Evolutionary conservation across 768 basidiomycete genomes (phyloP).

Genomic region (Lactarius sanguifluus): DNA sequence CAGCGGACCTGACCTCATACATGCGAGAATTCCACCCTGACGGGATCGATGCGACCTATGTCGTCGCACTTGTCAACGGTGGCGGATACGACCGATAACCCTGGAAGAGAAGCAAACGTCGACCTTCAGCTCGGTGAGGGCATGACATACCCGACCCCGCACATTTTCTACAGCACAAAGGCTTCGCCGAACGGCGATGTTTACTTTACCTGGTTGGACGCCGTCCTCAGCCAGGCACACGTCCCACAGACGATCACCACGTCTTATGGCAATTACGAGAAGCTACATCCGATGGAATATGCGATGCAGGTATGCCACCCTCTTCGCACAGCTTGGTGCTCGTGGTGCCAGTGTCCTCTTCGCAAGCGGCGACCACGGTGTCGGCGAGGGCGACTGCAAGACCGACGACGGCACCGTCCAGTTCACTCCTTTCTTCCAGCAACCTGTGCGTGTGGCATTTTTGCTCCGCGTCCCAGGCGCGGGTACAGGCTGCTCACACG

Average conservation of each 20-base stretch:
- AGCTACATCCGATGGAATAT: neutral
- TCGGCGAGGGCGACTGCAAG: neutral
- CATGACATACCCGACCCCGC: neutral
- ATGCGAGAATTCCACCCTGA: neutral
- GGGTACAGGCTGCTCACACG: neutral
- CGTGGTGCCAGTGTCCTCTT: neutral
- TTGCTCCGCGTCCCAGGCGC: neutral
- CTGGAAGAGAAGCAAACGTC: neutral
- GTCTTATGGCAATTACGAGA: neutral
- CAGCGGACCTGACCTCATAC: neutral
- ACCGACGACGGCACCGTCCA: neutral
- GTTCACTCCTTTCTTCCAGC: neutral
- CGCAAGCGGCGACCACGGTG: neutral
- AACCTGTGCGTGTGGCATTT: neutral
- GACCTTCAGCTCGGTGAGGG: neutral
- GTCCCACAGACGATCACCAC: neutral
- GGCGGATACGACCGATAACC: neutral
- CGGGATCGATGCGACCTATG: neutral
- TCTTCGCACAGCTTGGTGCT: neutral
- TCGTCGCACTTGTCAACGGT: neutral
- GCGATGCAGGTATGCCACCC: neutral
- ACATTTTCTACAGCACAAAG: neutral
- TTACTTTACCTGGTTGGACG: neutral
- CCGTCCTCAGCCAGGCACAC: neutral
- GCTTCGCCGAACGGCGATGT: neutral